Evolutionary conservation across 305 asterid genomes (phyloP).

Genomic region (Nicotiana rustica): DNA sequence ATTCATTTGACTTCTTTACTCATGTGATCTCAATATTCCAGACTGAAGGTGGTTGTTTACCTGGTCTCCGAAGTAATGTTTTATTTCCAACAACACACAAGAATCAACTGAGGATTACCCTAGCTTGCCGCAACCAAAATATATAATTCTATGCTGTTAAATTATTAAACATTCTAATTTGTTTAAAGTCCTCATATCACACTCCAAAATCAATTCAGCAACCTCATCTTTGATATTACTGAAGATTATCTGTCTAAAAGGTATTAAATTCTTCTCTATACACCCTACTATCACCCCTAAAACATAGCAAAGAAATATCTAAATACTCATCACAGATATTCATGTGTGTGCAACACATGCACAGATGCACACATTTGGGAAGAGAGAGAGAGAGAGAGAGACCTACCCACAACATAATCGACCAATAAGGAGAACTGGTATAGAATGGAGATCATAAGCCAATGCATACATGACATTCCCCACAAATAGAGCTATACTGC

Average conservation of each 20-base stretch:
- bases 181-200: slow-evolving; percentile 1
- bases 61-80: not conserved
- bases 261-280: not conserved
- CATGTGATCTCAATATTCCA: slow-evolving; percentile 2
- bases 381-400: slow-evolving; percentile 35
- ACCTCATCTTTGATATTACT: not conserved
- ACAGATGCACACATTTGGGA: not conserved
- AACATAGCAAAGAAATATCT: not conserved
- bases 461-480: slow-evolving; percentile 88
- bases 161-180: not conserved
- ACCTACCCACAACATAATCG: slow-evolving; percentile 91
- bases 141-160: not conserved
- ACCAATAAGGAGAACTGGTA: slow-evolving; percentile 78
- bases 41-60: slow-evolving; percentile 22
- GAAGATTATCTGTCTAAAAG: slow-evolving; percentile 16
- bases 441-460: slow-evolving; percentile 89
- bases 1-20: slow-evolving; percentile 23
- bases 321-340: not conserved
- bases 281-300: slow-evolving; percentile 24
- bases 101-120: slow-evolving; percentile 6
- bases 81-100: slow-evolving; percentile 17
- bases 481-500: slow-evolving; percentile 81
- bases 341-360: not conserved
- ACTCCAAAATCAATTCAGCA: slow-evolving; percentile 24
- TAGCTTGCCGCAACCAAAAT: slow-evolving; percentile 11